Evolutionary conservation across 2,329 filamentous ascomycete genomes (phyloP), one percentile per base, ranked within the genome.

Genomic region (Cercospora citrullina): DNA sequence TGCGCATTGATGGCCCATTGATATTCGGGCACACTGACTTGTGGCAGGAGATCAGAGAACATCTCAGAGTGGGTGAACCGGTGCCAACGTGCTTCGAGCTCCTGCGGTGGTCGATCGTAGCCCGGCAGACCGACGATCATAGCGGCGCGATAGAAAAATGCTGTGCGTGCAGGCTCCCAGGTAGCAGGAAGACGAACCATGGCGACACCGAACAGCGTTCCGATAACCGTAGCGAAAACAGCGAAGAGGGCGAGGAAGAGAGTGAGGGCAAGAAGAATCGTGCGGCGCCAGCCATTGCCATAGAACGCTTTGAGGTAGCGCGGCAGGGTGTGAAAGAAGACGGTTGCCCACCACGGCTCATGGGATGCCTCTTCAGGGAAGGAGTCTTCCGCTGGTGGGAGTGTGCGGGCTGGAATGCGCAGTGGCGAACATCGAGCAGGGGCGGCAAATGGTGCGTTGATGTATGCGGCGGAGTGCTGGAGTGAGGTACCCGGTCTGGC

Each of bases 301-400:
- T 68, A 64, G 33, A 68, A 31, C 9, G 39, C 23, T 8, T 30
- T n/a, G 31, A 68, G 9, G n/a, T 64, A 67, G 21, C 64, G 64
- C 28, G 60, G 64, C 21, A 69, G 45, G 65, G 60, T 61, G 53
- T 64, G 64, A 23, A 69, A 39, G 53, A 69, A 69, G 61, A 66
- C 60, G 16, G 55, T 61, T 7, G 39, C 18, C 39, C n/a, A 60
- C 45, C 55, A 42, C 26, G 68, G 68, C 42, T 65, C 26, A 26
- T 42, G 58, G 14, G 30, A 21, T 5, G 26, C 33, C 23, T 61
- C 55, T 9, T 48, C 53, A 42, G 36, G 26, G 33, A 36, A 36
- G 3, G 6, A 45, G 16, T 16, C 45, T 16, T 26, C 48, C 4
- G 61, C 21, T 28, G 60, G 18, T 6, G 48, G 26, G 14, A 63